phyloP scores from a whole-genome alignment of 2,329 filamentous ascomycete species.

The Colletotrichum gloeosporioides region DNA sequence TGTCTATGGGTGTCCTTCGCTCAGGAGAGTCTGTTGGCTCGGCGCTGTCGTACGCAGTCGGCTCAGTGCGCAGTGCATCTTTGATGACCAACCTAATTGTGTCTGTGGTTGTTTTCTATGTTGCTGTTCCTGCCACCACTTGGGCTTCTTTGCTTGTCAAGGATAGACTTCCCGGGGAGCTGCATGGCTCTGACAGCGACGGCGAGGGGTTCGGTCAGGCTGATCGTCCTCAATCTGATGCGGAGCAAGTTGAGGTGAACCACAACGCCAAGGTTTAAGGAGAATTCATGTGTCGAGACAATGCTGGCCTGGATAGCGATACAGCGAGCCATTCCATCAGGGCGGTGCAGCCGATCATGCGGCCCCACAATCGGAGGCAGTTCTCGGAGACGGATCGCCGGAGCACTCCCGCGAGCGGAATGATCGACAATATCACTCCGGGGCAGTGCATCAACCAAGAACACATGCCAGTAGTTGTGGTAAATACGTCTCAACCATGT shows the following conservation, averaged over 20 bases:
- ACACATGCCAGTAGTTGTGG: not conserved
- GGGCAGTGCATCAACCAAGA: not conserved
- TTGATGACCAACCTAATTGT: conserved; percentile 52
- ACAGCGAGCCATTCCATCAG: not conserved
- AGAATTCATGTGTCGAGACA: not conserved
- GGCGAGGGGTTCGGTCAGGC: not conserved
- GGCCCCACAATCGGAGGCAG: not conserved
- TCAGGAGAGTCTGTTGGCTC: conserved; percentile 55
- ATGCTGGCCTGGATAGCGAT: not conserved
- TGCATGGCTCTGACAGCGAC: not conserved
- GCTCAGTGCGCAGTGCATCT: conserved; percentile 47
- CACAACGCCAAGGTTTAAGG: not conserved
- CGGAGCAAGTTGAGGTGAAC: not conserved
- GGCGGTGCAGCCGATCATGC: not conserved
- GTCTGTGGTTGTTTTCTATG: conserved; percentile 50
- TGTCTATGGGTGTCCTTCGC: conserved; percentile 51
- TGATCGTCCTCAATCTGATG: not conserved
- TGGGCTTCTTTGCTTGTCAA: not conserved
- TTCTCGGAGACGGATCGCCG: not conserved
- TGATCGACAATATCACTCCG: not conserved
- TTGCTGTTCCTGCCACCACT: conserved; percentile 24
- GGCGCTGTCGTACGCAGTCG: conserved; percentile 51
- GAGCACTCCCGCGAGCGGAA: not conserved
- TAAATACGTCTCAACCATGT: not conserved
- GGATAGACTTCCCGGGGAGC: not conserved